A percentile compares a stretch with the other conserved stretches of the same genome.
These are phyloP conservation scores for Seiridium unicorne DNA, from an alignment of 2,329 filamentous ascomycete genomes.

Conservation along the genomic window DNA sequence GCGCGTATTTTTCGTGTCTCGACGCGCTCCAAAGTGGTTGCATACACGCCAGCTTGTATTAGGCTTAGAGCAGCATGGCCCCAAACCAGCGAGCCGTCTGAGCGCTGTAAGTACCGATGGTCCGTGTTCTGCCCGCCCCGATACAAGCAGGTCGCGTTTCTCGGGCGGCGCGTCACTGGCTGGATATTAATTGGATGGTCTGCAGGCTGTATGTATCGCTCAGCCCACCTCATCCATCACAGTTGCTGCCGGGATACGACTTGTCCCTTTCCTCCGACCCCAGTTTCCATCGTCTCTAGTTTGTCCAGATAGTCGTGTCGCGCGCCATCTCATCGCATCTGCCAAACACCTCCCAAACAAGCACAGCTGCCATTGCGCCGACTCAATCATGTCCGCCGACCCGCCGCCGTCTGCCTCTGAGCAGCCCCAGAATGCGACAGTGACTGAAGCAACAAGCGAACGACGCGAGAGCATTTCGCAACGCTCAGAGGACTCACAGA, in stretches of 20 bases:
- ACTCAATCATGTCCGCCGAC: not conserved
- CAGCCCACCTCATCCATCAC: no score
- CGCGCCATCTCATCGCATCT: not conserved
- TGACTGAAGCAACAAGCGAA: constrained; percentile 19
- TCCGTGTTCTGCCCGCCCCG: no score
- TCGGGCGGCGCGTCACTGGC: no score
- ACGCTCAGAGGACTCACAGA: constrained; percentile 61
- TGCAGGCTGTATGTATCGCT: no score
- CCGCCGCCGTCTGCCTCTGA: not conserved
- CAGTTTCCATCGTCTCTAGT: no score
- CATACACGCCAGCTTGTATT: not conserved
- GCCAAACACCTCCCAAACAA: not conserved
- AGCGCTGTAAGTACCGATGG: no score
- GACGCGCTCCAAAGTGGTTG: constrained; percentile 4
- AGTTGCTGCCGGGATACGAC: no score
- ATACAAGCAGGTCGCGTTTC: no score
- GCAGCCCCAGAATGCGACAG: not conserved
- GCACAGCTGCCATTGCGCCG: not conserved
- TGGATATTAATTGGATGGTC: no score
- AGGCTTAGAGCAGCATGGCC: not conserved
- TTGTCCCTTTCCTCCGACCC: no score
- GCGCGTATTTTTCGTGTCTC: constrained; percentile 1
- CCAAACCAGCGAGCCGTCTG: no score
- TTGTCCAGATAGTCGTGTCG: no score
- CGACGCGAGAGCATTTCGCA: constrained; percentile 62